Conservation (phyloP, 306 rosid species). For the Cucurbita maxima region DNA sequence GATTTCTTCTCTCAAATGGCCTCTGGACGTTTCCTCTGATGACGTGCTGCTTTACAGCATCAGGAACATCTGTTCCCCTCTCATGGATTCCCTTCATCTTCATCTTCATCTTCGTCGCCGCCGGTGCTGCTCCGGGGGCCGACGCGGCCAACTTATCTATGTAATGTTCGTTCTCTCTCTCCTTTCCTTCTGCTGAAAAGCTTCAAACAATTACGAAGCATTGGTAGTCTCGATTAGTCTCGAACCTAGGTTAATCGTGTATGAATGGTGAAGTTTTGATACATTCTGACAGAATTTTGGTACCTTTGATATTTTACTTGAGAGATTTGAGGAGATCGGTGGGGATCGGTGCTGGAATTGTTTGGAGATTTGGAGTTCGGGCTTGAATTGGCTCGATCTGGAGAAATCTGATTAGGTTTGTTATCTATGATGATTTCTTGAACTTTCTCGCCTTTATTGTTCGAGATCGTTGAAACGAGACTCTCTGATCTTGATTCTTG, state of each 20-base stretch:
- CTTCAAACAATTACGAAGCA: constrained; percentile 3
- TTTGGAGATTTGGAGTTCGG: background rate
- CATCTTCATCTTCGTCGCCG: background rate
- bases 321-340: background rate
- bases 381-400: background rate
- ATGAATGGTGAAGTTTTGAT: background rate
- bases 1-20: constrained; percentile 27
- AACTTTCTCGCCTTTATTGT: background rate
- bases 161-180: constrained; percentile 14
- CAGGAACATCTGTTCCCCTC: constrained; percentile 38
- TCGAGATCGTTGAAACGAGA: constrained; percentile 6
- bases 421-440: background rate
- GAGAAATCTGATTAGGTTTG: background rate
- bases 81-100: constrained; percentile 33
- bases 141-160: constrained; percentile 34
- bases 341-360: background rate
- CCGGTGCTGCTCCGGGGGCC: constrained; percentile 27
- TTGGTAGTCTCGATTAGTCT: background rate
- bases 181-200: constrained; percentile 24
- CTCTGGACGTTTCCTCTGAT: constrained; percentile 35
- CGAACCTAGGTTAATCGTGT: background rate
- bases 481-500: constrained; percentile 13
- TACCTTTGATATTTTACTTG: background rate
- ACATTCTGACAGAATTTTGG: background rate
- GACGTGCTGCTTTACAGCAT: constrained; percentile 20